phyloP scores from a whole-genome alignment of 768 basidiomycete species.

The Naganishia kalamii region DNA sequence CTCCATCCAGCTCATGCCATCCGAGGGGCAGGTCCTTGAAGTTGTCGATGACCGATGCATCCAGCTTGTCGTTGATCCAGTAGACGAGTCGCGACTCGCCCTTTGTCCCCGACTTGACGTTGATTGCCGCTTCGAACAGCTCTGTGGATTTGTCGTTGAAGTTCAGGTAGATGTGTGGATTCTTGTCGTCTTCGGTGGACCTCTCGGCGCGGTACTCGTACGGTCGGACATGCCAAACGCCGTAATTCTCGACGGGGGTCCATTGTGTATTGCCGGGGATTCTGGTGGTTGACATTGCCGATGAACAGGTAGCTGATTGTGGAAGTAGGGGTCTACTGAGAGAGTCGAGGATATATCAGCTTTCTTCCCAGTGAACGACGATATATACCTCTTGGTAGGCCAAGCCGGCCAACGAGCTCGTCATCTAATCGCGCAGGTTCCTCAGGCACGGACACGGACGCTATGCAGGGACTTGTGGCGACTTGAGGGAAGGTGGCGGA shows the following conservation, averaged over 20 bases:
- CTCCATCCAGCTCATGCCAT: not conserved
- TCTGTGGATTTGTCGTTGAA: not conserved
- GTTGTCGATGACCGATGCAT: not conserved
- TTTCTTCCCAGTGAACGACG: too few species aligned
- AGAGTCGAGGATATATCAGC: too few species aligned
- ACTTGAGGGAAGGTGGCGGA: too few species aligned
- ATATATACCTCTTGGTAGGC: too few species aligned
- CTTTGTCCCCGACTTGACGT: not conserved
- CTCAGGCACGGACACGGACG: too few species aligned
- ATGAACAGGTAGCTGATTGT: too few species aligned
- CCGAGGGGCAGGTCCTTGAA: not conserved
- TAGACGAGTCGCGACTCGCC: constrained; percentile 8
- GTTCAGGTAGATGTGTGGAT: constrained; percentile 7
- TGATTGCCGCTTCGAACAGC: constrained; percentile 9
- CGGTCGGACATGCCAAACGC: not conserved
- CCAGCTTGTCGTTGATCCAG: constrained; percentile 6
- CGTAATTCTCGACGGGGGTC: not conserved
- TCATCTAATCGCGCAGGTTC: too few species aligned
- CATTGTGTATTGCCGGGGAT: too few species aligned
- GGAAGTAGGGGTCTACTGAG: too few species aligned
- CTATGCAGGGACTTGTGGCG: too few species aligned
- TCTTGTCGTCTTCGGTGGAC: not conserved
- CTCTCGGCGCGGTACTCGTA: not conserved
- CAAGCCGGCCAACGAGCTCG: too few species aligned
- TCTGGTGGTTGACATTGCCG: too few species aligned